phyloP scores from a whole-genome alignment of 2,329 filamentous ascomycete species.

The Aspergillus sp. region DNA sequence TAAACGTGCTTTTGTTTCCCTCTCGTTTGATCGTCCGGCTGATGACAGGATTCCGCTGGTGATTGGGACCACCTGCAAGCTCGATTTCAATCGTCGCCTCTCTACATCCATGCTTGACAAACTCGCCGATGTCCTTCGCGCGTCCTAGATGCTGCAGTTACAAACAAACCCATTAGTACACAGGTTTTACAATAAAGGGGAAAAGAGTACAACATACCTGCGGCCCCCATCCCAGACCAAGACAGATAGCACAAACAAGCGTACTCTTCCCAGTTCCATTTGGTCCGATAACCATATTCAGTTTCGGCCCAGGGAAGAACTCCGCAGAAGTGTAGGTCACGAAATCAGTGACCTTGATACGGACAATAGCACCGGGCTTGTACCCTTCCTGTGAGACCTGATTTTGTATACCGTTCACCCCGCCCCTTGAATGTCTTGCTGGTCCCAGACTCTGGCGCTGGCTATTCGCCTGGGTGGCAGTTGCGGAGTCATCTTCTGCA shows the following conservation, averaged over 20 bases:
- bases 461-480: background rate
- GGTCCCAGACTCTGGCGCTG: background rate
- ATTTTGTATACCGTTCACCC: conserved; percentile 5
- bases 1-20: conserved; percentile 78
- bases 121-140: conserved; percentile 80
- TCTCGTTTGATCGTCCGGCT: conserved; percentile 75
- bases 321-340: conserved; percentile 93
- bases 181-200: background rate
- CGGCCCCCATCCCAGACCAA: conserved; percentile 83
- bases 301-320: conserved; percentile 83
- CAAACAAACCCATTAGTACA: background rate
- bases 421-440: background rate
- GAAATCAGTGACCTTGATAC: conserved; percentile 83
- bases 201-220: conserved; percentile 42
- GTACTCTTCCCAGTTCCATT: conserved; percentile 98
- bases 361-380: conserved; percentile 77
- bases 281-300: conserved; percentile 99
- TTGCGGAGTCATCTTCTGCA: background rate
- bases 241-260: conserved; percentile 91
- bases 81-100: conserved; percentile 88
- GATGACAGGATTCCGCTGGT: conserved; percentile 67
- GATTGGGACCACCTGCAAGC: conserved; percentile 63
- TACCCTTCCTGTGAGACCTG: conserved; percentile 25
- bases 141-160: conserved; percentile 69
- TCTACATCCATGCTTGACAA: conserved; percentile 83